Conservation (phyloP, 2,329 filamentous ascomycete genomes). For the Sarocladium brachiariae region DNA sequence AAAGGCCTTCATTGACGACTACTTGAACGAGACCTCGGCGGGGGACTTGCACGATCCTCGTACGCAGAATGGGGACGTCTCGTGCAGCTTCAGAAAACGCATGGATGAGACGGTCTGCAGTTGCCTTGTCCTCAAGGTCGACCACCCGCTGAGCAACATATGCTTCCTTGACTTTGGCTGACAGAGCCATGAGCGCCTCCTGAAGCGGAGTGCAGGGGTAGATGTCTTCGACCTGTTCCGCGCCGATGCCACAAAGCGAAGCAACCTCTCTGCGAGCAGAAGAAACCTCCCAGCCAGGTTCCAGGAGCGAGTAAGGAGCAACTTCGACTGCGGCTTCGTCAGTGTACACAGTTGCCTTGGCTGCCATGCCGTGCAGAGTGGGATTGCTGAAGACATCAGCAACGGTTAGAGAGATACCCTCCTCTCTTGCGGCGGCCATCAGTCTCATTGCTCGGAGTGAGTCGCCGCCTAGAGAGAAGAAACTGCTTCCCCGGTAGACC, state of each 20-base stretch:
- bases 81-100: slow-evolving; percentile 34
- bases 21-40: slow-evolving; percentile 39
- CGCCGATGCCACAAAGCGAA: slow-evolving; percentile 30
- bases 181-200: slow-evolving; percentile 47
- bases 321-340: slow-evolving; percentile 21
- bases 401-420: slow-evolving; percentile 34
- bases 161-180: slow-evolving; percentile 41
- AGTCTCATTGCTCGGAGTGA: slow-evolving; percentile 46
- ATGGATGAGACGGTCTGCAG: slow-evolving; percentile 30
- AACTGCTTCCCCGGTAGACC: slow-evolving; percentile 33
- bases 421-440: slow-evolving; percentile 34
- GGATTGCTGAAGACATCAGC: slow-evolving; percentile 39
- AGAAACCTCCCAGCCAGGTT: slow-evolving; percentile 25
- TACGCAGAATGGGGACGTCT: slow-evolving; percentile 37
- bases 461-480: slow-evolving; percentile 43
- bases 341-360: slow-evolving; percentile 14
- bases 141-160: slow-evolving; percentile 47
- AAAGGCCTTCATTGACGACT: slow-evolving; percentile 33
- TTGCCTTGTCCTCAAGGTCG: slow-evolving; percentile 28
- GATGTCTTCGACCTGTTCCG: slow-evolving; percentile 36
- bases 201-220: slow-evolving; percentile 50
- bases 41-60: slow-evolving; percentile 40
- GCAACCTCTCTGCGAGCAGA: slow-evolving; percentile 31
- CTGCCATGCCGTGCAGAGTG: slow-evolving; percentile 36
- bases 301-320: slow-evolving; percentile 33